Evolutionary conservation across 352 stramenopile species (phyloP), one percentile per base, ranked within the genome.

Genomic region (Globisporangium orthogonon): DNA sequence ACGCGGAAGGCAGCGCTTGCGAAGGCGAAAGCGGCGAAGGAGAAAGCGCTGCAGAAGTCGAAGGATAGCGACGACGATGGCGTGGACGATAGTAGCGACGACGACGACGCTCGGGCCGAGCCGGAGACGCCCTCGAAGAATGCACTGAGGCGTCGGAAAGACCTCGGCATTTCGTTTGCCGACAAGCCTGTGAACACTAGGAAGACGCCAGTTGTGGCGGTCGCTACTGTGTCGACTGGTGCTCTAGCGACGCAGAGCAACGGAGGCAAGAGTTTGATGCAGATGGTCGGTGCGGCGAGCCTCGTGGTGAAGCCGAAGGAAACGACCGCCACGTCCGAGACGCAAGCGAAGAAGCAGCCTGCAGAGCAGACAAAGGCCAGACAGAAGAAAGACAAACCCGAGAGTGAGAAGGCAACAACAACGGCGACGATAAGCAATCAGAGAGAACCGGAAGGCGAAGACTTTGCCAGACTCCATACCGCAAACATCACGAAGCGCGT

Each of bases 1-100:
- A 71, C 73, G 10, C 73, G 70, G 41, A 71, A 67, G 28, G 74
- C 71, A 46, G 72, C 67, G 17, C 71, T 66, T 37, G 65, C 65
- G 31, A 66, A 75, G 41, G 62, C 55, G 9, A 70, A 70, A 39
- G 57, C 52, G n/a, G 58, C 45, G 15, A 60, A 66, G 15, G 56
- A 60, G 18, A 61, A 81, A 23, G 54, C 66, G 9, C 61, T 56
- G n/a, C 57, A 78, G 18, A 54, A 49, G 17, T 63, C 65, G 28
- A 56, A 64, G 11, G 62, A 68, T 48, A 35, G 10, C 13, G 10
- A 28, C 45, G 13, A 1, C 45, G 44, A 48, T 55, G 45, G 33
- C 3, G 35, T 31, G 7, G 41, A 51, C 10, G 40, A 35, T 23
- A 39, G 23, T 6, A n/a, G 18, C 1, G 35, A 35, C 11, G 41